These are phyloP conservation scores for Aspergillus flavus DNA, from an alignment of 2,329 filamentous ascomycete species.

Conservation along the genomic window DNA sequence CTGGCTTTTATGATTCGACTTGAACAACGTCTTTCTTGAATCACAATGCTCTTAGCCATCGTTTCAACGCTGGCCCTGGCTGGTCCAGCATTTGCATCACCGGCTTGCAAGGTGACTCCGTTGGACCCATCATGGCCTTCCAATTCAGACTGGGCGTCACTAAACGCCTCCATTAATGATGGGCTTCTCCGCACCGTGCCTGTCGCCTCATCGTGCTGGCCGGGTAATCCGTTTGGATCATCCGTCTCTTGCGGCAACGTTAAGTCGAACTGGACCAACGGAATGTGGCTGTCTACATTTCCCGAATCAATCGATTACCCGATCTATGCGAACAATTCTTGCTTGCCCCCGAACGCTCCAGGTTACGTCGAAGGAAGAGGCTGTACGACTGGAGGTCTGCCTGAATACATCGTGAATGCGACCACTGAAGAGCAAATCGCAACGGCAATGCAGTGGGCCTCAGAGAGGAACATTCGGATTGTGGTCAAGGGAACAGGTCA, in stretches of 20 bases:
- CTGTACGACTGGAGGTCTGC: constrained; percentile 33
- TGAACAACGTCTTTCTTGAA: background rate
- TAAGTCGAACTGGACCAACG: constrained; percentile 31
- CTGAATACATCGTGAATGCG: constrained; percentile 38
- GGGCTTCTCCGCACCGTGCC: constrained; percentile 28
- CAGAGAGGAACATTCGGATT: constrained; percentile 24
- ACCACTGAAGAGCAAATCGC: constrained; percentile 31
- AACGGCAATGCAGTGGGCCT: constrained; percentile 33
- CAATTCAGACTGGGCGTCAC: constrained; percentile 21
- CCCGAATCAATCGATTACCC: constrained; percentile 36
- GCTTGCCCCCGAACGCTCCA: constrained; percentile 28
- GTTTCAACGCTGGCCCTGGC: background rate
- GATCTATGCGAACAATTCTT: constrained; percentile 38
- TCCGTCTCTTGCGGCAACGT: constrained; percentile 27
- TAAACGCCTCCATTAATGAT: constrained; percentile 26
- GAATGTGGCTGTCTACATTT: constrained; percentile 31
- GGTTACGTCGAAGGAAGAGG: constrained; percentile 29
- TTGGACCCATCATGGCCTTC: constrained; percentile 23
- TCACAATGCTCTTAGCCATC: background rate
- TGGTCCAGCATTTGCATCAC: background rate
- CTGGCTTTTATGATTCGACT: background rate
- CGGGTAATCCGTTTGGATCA: constrained; percentile 30
- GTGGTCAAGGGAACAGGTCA: constrained; percentile 31
- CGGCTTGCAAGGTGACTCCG: constrained; percentile 21
- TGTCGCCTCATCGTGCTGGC: constrained; percentile 35